Evolutionary conservation across 2,329 filamentous ascomycete species (phyloP), one percentile per base, ranked within the genome.

Genomic region (Fusarium sp.): DNA sequence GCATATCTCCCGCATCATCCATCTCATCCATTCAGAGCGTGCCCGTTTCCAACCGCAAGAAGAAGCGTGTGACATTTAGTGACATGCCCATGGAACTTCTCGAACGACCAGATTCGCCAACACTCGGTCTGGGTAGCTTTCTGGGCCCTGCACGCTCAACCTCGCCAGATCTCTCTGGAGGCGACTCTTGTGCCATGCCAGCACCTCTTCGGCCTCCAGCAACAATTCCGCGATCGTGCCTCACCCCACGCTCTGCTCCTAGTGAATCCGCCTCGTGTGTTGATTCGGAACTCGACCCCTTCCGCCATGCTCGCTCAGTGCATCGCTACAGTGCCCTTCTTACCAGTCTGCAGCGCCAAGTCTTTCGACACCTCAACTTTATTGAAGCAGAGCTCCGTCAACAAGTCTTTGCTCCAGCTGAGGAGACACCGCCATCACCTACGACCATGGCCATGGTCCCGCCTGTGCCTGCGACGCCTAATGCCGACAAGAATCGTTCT

Each of bases 51-150:
- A 73, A 71, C 44, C 68, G 66, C 32, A 78, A 76, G 70, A 79
- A 78, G 68, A 79, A 78, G 68, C 74, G 74, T 19, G 76, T 79
- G 29, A 73, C 72, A 33, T 80, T 77, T 53, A 69, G 63, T 32
- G 72, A 77, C 21, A 47, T 55, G n/a, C 70, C 69, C 11, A 62
- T 73, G 14, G 73, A 83, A 64, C 81, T 82, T 17, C 73, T 80
- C 29, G 78, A 85, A 57, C 82, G 84, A 9, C 84, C 84, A 0
- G 84, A 87, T 64, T 87, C 84, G 4, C 84, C 84, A 2, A 87
- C 84, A 0, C 79, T 87, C 6, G 84, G 84, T 10, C 80, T 84
- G 52, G 81, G 83, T 47, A 80, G 81, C 61, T 44, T 67, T 11
- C 74, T 66, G 3, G 63, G 73, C 41, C 73, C 77, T 11, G 47